These are phyloP conservation scores for Cercospora sesami DNA, from an alignment of 2,329 filamentous ascomycete species.

Conservation along the genomic window DNA sequence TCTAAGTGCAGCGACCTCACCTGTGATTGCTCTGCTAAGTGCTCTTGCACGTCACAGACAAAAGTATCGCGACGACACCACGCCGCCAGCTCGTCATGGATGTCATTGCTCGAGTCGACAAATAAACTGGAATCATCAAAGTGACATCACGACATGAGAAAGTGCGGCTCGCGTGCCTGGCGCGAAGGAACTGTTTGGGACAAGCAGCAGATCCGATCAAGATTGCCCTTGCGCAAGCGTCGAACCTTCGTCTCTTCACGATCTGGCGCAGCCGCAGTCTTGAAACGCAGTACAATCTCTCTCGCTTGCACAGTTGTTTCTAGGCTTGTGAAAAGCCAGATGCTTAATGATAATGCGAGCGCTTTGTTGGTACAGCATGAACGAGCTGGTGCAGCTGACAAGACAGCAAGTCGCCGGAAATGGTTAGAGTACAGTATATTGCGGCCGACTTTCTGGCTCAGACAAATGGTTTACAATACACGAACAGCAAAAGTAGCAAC, in stretches of 20 bases:
- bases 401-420: slow-evolving; percentile 2
- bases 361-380: not conserved
- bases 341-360: not conserved
- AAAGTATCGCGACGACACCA: not conserved
- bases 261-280: not conserved
- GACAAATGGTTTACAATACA: not conserved
- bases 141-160: slow-evolving; percentile 19
- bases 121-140: slow-evolving; percentile 1
- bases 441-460: not conserved
- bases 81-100: slow-evolving; percentile 24
- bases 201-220: slow-evolving; percentile 4
- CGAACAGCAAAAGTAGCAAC: not conserved
- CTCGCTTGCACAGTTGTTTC: not conserved
- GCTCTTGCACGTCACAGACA: not conserved
- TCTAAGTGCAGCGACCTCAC: not conserved
- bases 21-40: not conserved
- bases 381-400: not conserved
- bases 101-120: not conserved
- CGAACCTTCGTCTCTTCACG: slow-evolving; percentile 12
- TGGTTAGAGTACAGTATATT: not conserved
- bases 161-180: slow-evolving; percentile 9
- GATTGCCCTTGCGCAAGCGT: slow-evolving; percentile 22
- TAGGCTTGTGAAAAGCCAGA: not conserved
- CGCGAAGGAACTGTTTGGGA: slow-evolving; percentile 4
- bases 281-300: not conserved